Conservation (phyloP, 2,329 filamentous ascomycete species). For the Sclerotinia minor region DNA sequence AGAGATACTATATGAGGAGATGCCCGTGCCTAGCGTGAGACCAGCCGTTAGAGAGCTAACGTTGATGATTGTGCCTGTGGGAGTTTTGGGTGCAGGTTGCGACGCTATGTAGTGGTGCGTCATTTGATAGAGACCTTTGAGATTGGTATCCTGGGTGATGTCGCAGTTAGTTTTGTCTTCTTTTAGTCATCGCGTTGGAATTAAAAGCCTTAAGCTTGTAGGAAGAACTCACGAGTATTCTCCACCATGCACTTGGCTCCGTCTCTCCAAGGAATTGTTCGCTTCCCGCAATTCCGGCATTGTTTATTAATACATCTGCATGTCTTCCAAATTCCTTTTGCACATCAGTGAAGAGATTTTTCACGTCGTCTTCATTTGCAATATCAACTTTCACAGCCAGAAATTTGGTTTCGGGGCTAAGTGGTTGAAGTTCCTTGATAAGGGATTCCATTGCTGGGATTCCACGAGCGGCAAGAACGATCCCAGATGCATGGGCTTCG, state of each 20-base stretch:
- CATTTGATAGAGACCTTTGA: conserved; percentile 21
- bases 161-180: neutral
- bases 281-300: conserved; percentile 45
- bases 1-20: conserved; percentile 9
- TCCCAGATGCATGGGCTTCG: conserved; percentile 37
- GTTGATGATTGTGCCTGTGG: conserved; percentile 7
- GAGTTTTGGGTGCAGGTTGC: neutral
- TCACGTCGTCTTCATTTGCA: conserved; percentile 27
- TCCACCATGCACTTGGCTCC: neutral
- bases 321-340: conserved; percentile 31
- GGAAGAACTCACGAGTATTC: conserved; percentile 10
- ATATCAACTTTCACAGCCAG: conserved; percentile 31
- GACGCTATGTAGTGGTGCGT: conserved; percentile 14
- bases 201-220: accelerated
- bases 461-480: conserved; percentile 41
- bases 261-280: conserved; percentile 29
- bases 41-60: neutral
- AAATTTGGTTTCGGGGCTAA: conserved; percentile 27
- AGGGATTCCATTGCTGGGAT: conserved; percentile 25
- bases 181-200: neutral
- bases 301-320: conserved; percentile 47
- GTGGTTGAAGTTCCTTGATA: conserved; percentile 23
- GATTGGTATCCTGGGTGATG: conserved; percentile 10
- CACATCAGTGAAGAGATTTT: conserved; percentile 28
- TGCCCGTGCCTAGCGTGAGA: neutral